phyloP scores from a whole-genome alignment of 176 grass and related monocot species.

The Dendrocalamus sinicus region DNA sequence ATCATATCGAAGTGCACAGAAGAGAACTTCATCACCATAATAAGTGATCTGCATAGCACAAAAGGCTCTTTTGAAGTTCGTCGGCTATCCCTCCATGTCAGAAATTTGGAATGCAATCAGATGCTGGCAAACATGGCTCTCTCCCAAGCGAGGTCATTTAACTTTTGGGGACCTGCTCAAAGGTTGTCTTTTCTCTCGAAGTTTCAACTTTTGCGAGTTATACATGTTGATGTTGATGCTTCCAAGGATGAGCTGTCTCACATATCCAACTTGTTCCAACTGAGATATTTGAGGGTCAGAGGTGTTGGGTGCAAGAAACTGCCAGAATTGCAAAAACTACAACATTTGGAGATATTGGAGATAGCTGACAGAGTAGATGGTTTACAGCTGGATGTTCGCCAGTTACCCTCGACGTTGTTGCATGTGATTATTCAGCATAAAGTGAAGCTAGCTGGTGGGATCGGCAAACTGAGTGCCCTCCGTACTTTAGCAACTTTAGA shows the following conservation, averaged over 20 bases:
- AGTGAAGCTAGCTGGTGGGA: not conserved
- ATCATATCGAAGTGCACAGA: constrained; percentile 30
- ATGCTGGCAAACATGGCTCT: constrained; percentile 3
- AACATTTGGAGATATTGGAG: constrained; percentile 42
- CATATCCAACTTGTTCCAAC: not conserved
- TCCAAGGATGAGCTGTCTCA: not conserved
- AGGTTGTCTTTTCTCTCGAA: not conserved
- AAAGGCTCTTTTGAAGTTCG: constrained; percentile 16
- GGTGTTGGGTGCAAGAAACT: not conserved
- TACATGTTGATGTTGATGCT: constrained; percentile 1
- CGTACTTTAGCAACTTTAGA: not conserved
- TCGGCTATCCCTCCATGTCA: constrained; percentile 19
- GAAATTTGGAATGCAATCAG: not conserved
- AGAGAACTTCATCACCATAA: constrained; percentile 32
- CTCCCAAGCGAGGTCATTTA: constrained; percentile 24
- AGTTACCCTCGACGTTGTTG: not conserved
- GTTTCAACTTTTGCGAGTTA: constrained; percentile 7
- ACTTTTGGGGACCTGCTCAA: constrained; percentile 11
- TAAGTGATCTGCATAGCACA: not conserved
- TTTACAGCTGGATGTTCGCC: not conserved
- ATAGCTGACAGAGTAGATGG: not conserved
- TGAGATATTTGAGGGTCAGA: constrained; percentile 20
- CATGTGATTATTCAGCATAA: constrained; percentile 7
- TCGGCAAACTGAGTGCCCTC: not conserved
- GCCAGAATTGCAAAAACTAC: not conserved